Percentiles rank a stretch among this genome's conserved stretches.
Evolutionary conservation across 1,284 basidiomycete genomes (phyloP).

Genomic region (Cryptococcus sp.): DNA sequence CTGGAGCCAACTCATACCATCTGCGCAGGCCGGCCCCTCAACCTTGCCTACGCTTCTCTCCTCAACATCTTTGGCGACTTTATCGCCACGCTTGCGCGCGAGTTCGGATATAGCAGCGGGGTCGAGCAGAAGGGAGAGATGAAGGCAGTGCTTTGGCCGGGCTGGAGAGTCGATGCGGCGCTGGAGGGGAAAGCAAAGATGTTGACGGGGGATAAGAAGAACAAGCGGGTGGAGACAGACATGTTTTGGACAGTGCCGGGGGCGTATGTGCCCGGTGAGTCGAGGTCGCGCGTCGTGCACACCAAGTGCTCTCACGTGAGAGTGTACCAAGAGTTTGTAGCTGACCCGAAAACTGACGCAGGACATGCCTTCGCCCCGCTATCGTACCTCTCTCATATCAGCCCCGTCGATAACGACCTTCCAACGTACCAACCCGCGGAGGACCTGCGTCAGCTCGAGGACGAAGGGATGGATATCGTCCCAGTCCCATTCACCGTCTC

Average conservation of each 20-base stretch:
- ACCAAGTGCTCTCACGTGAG: neutral
- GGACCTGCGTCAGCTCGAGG: conserved; percentile 56
- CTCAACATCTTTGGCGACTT: conserved; percentile 35
- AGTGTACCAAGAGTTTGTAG: neutral
- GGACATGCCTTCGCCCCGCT: conserved; percentile 49
- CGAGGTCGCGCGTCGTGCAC: too few species aligned
- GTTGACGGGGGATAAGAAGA: conserved; percentile 4
- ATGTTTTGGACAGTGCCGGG: conserved; percentile 22
- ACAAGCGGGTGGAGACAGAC: conserved; percentile 15
- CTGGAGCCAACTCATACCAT: neutral
- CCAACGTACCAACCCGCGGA: conserved; percentile 35
- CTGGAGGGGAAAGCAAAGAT: conserved; percentile 27
- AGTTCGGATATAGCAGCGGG: conserved; percentile 32
- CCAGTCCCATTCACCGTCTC: conserved; percentile 55
- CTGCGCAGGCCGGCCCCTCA: conserved; percentile 17
- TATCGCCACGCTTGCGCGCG: conserved; percentile 22
- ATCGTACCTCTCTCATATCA: conserved; percentile 43
- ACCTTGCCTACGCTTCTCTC: conserved; percentile 27
- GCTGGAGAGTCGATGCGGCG: conserved; percentile 41
- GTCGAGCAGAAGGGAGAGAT: conserved; percentile 28
- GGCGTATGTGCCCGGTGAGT: conserved; percentile 39
- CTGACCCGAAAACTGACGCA: conserved; percentile 4
- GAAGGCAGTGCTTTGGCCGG: conserved; percentile 41
- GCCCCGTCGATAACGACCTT: conserved; percentile 31
- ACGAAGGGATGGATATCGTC: conserved; percentile 63